Evolutionary conservation across 2,329 filamentous ascomycete genomes (phyloP).

Genomic region (Fusarium sp.): DNA sequence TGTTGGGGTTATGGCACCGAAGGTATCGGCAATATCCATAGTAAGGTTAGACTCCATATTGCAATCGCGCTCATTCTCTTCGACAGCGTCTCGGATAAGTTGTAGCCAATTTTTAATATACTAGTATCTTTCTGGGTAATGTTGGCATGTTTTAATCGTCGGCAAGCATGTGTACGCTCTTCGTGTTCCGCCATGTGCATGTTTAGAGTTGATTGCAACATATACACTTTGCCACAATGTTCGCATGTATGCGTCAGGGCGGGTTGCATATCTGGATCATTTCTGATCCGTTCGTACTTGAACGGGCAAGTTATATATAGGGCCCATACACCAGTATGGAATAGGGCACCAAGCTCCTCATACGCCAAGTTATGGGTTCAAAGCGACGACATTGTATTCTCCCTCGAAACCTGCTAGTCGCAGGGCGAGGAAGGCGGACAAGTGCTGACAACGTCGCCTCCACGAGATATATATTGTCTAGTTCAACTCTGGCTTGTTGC

Average conservation of each 20-base stretch:
- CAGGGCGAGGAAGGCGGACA: background rate
- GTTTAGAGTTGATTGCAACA: background rate
- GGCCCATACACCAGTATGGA: background rate
- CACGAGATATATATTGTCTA: background rate
- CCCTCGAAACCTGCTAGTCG: background rate
- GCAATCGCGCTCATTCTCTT: no score
- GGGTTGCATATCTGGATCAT: background rate
- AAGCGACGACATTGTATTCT: accelerated
- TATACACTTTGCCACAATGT: accelerated
- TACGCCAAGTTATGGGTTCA: accelerated
- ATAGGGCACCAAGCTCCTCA: background rate
- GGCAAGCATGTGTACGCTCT: background rate
- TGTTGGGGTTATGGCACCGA: no score
- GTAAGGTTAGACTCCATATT: no score
- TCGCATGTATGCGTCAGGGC: background rate
- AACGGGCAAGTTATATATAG: background rate
- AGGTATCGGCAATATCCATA: no score
- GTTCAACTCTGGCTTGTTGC: background rate
- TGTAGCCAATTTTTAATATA: no score
- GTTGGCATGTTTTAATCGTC: no score
- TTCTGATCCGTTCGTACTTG: background rate
- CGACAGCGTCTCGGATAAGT: no score
- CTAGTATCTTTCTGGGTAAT: no score
- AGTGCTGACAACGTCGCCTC: background rate
- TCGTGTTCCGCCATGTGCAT: background rate